phyloP scores from a whole-genome alignment of 1,284 basidiomycete genomes.

The Ganoderma meredithae region DNA sequence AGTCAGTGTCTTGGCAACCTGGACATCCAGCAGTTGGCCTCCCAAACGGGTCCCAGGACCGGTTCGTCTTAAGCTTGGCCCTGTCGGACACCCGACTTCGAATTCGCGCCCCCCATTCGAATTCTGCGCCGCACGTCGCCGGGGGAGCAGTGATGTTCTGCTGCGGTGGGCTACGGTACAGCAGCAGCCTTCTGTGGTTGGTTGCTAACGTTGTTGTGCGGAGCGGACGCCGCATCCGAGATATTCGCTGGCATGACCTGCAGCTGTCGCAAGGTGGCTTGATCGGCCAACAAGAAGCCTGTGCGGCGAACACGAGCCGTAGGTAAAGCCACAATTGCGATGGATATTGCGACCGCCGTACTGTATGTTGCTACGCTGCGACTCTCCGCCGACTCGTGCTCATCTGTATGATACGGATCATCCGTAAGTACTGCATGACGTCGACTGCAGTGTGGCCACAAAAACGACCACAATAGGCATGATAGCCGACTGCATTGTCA shows the following conservation, averaged over 20 bases:
- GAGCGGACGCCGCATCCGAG: neutral
- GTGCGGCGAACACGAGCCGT: neutral
- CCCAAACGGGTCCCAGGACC: neutral
- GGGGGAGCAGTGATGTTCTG: neutral
- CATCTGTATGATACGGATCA: neutral
- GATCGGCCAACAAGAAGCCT: neutral
- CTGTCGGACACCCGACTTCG: neutral
- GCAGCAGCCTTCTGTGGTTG: neutral
- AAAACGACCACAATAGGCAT: neutral
- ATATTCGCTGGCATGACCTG: too few species aligned
- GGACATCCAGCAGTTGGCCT: neutral
- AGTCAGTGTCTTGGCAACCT: slow-evolving; percentile 5
- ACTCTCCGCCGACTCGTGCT: neutral
- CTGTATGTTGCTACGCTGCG: neutral
- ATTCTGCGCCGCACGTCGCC: neutral
- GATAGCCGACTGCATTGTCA: neutral
- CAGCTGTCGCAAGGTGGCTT: neutral
- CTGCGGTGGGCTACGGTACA: neutral
- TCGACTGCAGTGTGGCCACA: neutral
- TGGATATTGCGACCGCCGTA: neutral
- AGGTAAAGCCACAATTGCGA: neutral
- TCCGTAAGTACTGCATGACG: neutral
- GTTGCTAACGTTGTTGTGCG: neutral
- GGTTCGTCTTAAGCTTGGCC: neutral
- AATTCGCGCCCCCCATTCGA: neutral